Evolutionary conservation across 805 yeast species (phyloP).

Genomic region (Saccharomycopsis olivae): DNA sequence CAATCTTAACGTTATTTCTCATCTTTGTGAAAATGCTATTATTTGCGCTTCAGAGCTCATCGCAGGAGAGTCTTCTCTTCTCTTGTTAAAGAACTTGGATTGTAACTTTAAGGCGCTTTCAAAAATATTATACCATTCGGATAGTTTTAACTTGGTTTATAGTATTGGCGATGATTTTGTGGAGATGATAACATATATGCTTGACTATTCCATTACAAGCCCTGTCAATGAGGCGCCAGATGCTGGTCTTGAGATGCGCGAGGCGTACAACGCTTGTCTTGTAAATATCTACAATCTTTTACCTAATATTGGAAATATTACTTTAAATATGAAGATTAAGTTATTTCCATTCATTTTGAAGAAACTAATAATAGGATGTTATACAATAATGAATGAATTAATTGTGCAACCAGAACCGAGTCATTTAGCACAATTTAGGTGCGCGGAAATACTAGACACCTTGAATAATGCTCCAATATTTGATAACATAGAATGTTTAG

Average conservation of each 20-base stretch:
- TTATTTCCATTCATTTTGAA: conserved; percentile 3
- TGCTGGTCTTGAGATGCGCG: not conserved
- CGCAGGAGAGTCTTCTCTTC: too few species aligned
- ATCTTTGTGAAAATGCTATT: not conserved
- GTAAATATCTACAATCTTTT: conserved; percentile 4
- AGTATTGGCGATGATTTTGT: not conserved
- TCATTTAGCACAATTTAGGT: too few species aligned
- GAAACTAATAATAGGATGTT: not conserved
- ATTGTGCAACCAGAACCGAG: not conserved
- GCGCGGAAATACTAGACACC: too few species aligned
- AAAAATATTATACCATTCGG: conserved; percentile 3
- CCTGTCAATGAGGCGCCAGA: not conserved
- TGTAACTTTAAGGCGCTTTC: conserved; percentile 10
- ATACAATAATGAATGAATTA: not conserved
- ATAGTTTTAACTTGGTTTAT: not conserved
- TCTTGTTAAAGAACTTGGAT: conserved; percentile 7
- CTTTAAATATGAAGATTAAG: not conserved
- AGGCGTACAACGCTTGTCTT: not conserved
- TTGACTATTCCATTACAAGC: not conserved
- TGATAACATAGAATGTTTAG: not conserved
- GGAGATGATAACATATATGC: not conserved
- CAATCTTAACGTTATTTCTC: not conserved
- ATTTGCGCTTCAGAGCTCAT: not conserved
- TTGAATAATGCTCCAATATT: not conserved
- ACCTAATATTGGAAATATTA: conserved; percentile 1